Percentiles rank a stretch among this genome's conserved stretches.
Evolutionary conservation across 257 asterid species (phyloP).

Genomic region (Hygrophila difformis): DNA sequence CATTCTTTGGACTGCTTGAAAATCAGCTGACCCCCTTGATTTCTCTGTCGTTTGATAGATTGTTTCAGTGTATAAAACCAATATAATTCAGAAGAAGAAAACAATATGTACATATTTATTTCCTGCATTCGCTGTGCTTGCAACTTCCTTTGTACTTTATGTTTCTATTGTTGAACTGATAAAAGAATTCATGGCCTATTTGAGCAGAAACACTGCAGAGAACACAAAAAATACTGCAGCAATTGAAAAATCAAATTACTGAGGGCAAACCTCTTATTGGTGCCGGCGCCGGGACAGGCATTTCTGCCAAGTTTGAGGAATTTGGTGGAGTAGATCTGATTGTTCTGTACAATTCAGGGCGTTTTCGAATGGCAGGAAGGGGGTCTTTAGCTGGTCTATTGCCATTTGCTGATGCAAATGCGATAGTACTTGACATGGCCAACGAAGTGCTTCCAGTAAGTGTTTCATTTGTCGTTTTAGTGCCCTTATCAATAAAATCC

Average conservation of each 20-base stretch:
- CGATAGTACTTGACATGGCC: conserved; percentile 92
- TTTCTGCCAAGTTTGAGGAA: conserved; percentile 98
- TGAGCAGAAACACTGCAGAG: conserved; percentile 72
- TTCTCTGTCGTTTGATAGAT: not conserved
- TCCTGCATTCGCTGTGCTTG: too few relatives aligned
- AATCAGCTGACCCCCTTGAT: not conserved
- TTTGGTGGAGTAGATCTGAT: conserved; percentile 93
- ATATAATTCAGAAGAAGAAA: too few relatives aligned
- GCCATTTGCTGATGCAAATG: conserved; percentile 99
- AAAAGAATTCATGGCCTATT: not conserved
- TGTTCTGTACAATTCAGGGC: conserved; percentile 85
- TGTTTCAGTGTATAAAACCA: too few relatives aligned
- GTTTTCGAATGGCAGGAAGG: conserved; percentile 99
- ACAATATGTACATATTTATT: too few relatives aligned
- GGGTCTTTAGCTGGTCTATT: conserved; percentile 93
- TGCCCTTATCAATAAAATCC: too few relatives aligned
- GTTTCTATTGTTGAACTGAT: conserved; percentile 8
- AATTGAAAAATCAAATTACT: conserved; percentile 54
- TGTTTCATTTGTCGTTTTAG: too few relatives aligned
- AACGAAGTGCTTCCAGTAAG: conserved; percentile 94
- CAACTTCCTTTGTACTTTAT: conserved; percentile 2
- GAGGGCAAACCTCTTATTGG: conserved; percentile 82
- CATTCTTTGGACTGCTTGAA: not conserved
- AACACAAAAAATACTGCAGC: conserved; percentile 48
- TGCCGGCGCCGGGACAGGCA: conserved; percentile 99